Base-by-base conservation (phyloP, 202 grass and related monocot species). In the Panicum virgatum region DNA sequence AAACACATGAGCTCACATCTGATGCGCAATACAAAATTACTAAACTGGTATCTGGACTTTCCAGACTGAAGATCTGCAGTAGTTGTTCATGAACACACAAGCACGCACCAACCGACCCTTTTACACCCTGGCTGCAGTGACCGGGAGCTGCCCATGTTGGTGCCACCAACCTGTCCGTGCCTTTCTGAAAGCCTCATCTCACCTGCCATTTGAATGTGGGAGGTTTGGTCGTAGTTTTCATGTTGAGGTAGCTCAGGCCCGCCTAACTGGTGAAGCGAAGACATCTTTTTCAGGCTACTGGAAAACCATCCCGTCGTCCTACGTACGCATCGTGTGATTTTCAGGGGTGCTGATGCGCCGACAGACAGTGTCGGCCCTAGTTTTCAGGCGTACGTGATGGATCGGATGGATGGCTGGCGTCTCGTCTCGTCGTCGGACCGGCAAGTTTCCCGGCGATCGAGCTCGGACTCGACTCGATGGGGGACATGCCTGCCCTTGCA, bases 301-400 rank as follows among this genome's bases (percentile, higher is more conserved):
- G 45, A 15, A 47, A 47, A 47, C 13, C 13, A 47, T 47, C 45
- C n/a, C 45, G 45, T 16, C 45, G 45, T 16, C 45, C 14, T 47
- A 47, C 3, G 12, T 15, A 47, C 14, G 13, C 20, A 22, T 54
- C 7, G 20, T 9, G 19, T 16, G 45, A 15, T 14, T 4, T 5
- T 47, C 45, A 2, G 50, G 7, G 19, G 50, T 53, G 50, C 1
- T 56, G 52, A 23, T 56, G 20, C 23, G 52, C 26, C 78, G 15
- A 76, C 52, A 65, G 15, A 83, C 51, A 64, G 37, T 54, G 50
- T 3, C 18, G 13, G 20, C 71, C 62, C 25, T 81, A 37, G 8
- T 70, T 76, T 64, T 89, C 20, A 27, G 27, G 72, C n/a, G n/a
- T n/a, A n/a, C n/a, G n/a, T n/a, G 57, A 22, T 37, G 22, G 51